phyloP scores from a whole-genome alignment of 176 grass and related monocot genomes.

The Oryza glumipatula region DNA sequence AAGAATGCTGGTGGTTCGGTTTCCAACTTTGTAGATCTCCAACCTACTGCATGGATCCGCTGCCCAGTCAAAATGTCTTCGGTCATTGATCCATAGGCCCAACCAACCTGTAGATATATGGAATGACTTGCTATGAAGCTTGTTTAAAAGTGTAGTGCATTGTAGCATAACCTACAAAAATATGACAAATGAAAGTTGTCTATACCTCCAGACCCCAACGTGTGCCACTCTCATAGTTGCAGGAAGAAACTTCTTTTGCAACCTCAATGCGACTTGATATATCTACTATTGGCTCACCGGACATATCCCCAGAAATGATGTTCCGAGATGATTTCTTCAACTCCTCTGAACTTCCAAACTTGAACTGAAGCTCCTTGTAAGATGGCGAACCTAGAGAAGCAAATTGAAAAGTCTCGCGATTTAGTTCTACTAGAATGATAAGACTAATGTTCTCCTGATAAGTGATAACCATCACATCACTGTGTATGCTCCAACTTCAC shows the following conservation, averaged over 20 bases:
- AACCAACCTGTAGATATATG: constrained; percentile 28
- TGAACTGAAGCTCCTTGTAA: constrained; percentile 38
- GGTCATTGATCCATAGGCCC: constrained; percentile 49
- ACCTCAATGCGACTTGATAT: constrained; percentile 1
- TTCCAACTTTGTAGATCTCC: background rate
- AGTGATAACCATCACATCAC: background rate
- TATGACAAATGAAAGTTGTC: background rate
- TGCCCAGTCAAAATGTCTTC: constrained; percentile 45
- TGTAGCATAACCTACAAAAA: constrained; percentile 15
- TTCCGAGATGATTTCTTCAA: constrained; percentile 24
- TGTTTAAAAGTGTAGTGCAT: background rate
- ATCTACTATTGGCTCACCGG: background rate
- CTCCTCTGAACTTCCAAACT: constrained; percentile 41
- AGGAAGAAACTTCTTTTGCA: constrained; percentile 27
- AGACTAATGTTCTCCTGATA: background rate
- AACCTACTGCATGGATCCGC: constrained; percentile 26
- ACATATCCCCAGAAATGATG: background rate
- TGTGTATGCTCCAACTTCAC: background rate
- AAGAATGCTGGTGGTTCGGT: constrained; percentile 24
- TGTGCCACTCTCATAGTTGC: constrained; percentile 38
- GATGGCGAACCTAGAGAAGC: constrained; percentile 37
- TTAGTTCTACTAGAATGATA: background rate
- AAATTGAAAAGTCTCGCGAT: background rate
- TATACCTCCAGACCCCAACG: constrained; percentile 44
- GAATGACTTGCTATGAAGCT: background rate